Base-by-base conservation (phyloP, 148 eudicot genomes). In the Rhododendron kiyosumense region DNA sequence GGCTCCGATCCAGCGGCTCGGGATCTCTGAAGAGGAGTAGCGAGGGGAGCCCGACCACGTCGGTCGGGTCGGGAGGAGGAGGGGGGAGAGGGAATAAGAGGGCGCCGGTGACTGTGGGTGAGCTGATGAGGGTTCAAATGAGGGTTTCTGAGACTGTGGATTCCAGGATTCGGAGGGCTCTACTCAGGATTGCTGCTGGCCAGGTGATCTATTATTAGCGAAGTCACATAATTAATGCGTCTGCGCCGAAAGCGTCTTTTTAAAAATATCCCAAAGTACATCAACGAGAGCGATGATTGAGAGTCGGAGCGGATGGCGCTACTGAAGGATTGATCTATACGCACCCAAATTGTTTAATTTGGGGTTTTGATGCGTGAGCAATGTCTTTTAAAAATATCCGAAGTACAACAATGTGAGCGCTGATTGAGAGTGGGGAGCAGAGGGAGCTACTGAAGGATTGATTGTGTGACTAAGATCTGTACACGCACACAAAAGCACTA, bases 61-160 rank as follows among this genome's bases (percentile, higher is more conserved):
- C 88, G 48, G 86, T n/a, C 1, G 73, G 73, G 73, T 71, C 76
- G 2, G 76, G 76, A 12, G 75, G 75, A 1, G 13, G 82, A 0
- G 91, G 90, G 63, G 90, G 85, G 67, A 38, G 90, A 51, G 90
- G 85, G 61, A 38, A 3, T 80, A 89, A 86, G 89, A 92, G 81
- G 88, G 26, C 26, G 26, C 91, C 94, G 5, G 86, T 93, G 87
- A 96, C 98, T 41, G 90, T 93, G 38, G 99, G 96, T 51, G 99
- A 97, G 91, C 90, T 97, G 5, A 93, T 97, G 95, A 93, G 98
- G 89, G 71, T 90, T 84, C 99, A 97, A 89, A 95, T 97, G 98
- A 90, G 94, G 88, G 91, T 97, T 69, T 86, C 94, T 22, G 98
- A 97, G 86, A 84, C 83, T 43, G 90, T 87, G 14, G 99, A 97